Evolutionary conservation across 176 grass and related monocot genomes (phyloP).

Genomic region (Carex pumila): DNA sequence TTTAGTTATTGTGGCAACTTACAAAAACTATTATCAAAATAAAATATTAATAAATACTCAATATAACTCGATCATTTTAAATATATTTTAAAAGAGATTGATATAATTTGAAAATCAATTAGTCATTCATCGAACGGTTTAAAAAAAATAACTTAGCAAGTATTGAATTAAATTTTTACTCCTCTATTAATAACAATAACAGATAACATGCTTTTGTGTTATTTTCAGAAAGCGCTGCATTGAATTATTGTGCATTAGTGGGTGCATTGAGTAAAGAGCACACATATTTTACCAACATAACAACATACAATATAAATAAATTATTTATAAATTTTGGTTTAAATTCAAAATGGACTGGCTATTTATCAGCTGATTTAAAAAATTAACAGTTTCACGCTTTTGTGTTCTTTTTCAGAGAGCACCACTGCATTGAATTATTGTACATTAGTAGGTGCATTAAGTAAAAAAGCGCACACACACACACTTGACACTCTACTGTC

Average conservation of each 20-base stretch:
- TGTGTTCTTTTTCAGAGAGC: neutral
- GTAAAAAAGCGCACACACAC: neutral
- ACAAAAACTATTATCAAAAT: too few relatives aligned
- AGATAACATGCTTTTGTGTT: neutral
- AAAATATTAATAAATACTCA: too few relatives aligned
- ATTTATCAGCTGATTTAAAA: too few relatives aligned
- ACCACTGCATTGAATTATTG: conserved; percentile 1
- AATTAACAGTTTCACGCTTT: neutral
- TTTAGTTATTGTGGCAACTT: too few relatives aligned
- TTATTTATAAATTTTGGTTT: too few relatives aligned
- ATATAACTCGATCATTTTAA: too few relatives aligned
- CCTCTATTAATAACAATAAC: neutral
- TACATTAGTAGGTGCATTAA: conserved; percentile 7
- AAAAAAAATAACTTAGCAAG: neutral
- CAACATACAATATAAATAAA: too few relatives aligned
- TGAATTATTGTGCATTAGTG: conserved; percentile 4
- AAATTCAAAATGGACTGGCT: too few relatives aligned
- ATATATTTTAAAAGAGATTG: too few relatives aligned
- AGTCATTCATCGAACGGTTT: too few relatives aligned
- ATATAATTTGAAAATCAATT: too few relatives aligned
- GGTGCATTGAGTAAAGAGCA: conserved; percentile 2
- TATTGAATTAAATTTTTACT: neutral
- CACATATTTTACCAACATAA: neutral
- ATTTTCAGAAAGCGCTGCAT: neutral
- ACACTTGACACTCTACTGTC: neutral